phyloP scores from a whole-genome alignment of 345 rosid species.

The Turritis glabra region DNA sequence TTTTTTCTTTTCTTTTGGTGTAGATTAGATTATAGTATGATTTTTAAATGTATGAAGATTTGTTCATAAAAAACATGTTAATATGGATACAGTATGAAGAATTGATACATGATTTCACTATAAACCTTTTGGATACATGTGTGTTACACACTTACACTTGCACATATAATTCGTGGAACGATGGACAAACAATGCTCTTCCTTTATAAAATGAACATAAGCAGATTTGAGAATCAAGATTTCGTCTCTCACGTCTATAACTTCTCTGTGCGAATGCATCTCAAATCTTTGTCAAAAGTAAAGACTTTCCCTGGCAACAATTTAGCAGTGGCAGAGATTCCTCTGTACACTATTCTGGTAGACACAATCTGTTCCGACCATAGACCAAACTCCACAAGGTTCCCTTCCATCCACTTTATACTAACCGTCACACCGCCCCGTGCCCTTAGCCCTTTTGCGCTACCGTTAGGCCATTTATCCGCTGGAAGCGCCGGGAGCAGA shows the following conservation, averaged over 20 bases:
- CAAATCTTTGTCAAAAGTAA: constrained; percentile 57
- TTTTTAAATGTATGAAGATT: too few relatives aligned
- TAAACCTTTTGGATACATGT: constrained; percentile 14
- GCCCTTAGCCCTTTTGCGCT: constrained; percentile 76
- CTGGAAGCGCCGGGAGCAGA: constrained; percentile 84
- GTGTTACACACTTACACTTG: not conserved
- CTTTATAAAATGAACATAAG: constrained; percentile 8
- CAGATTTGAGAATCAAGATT: constrained; percentile 3
- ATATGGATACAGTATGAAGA: too few relatives aligned
- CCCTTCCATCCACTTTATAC: constrained; percentile 71
- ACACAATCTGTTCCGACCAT: constrained; percentile 43
- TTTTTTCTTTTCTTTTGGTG: not conserved
- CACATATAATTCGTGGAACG: constrained; percentile 21
- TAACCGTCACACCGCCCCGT: constrained; percentile 68
- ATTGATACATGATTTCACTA: constrained; percentile 6
- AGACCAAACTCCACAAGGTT: constrained; percentile 68
- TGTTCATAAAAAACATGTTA: too few relatives aligned
- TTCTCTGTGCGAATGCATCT: constrained; percentile 46
- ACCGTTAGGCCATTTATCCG: constrained; percentile 77
- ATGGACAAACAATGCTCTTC: not conserved
- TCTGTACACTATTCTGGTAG: constrained; percentile 53
- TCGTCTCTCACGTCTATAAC: constrained; percentile 4
- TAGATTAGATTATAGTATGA: too few relatives aligned
- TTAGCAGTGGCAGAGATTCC: constrained; percentile 43
- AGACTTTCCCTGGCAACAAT: constrained; percentile 49